Percentiles rank a stretch among this genome's conserved stretches.
These are phyloP conservation scores for Penicillium brasilianum DNA, from an alignment of 2,329 filamentous ascomycete species.

Conservation along the genomic window DNA sequence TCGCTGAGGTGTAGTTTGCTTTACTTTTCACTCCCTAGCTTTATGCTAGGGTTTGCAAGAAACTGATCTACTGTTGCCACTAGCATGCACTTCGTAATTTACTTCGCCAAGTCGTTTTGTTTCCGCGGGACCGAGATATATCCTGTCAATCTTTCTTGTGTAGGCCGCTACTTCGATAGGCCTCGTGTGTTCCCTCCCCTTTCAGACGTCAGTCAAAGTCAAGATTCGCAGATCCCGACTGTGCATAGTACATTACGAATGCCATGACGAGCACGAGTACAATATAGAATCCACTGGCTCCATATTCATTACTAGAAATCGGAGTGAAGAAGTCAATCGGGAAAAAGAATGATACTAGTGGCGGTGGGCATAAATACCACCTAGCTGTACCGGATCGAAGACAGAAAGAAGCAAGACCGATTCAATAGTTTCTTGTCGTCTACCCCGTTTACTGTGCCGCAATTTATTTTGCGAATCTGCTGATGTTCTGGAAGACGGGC, in stretches of 20 bases:
- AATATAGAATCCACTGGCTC: background rate
- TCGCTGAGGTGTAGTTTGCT: background rate
- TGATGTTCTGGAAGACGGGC: slow-evolving; percentile 22
- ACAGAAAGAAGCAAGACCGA: slow-evolving; percentile 1
- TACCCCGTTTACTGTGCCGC: background rate
- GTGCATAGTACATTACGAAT: background rate
- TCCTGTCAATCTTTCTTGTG: background rate
- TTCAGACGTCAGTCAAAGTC: background rate
- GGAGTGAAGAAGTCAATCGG: slow-evolving; percentile 13
- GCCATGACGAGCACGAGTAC: background rate
- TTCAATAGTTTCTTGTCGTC: background rate
- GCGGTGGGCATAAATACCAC: slow-evolving; percentile 6
- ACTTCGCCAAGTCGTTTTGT: slow-evolving; percentile 10
- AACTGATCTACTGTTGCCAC: slow-evolving; percentile 17
- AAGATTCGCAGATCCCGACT: background rate
- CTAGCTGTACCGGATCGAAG: background rate
- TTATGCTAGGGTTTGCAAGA: slow-evolving; percentile 12
- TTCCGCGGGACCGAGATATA: slow-evolving; percentile 6
- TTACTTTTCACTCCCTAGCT: background rate
- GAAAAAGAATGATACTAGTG: slow-evolving; percentile 11
- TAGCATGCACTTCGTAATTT: background rate
- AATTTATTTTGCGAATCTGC: slow-evolving; percentile 8
- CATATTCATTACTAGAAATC: slow-evolving; percentile 7
- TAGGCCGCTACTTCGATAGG: background rate
- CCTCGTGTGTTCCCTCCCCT: background rate